Evolutionary conservation across 2,329 filamentous ascomycete genomes (phyloP).

Genomic region (Aspergillus candidus): DNA sequence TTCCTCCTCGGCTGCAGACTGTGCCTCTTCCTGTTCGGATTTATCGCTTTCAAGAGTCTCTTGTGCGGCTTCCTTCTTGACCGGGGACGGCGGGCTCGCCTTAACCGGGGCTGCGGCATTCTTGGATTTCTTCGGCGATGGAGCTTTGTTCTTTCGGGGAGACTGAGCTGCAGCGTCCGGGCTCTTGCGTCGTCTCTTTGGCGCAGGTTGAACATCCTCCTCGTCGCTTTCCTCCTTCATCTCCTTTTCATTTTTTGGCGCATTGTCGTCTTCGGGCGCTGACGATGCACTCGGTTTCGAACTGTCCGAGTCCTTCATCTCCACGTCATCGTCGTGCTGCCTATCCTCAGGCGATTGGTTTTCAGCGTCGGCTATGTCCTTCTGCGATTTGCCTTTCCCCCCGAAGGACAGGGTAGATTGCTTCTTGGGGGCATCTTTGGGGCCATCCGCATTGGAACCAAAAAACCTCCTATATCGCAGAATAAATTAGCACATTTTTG

Average conservation of each 20-base stretch:
- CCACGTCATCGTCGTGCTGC: slow-evolving; percentile 10
- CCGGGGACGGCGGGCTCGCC: slow-evolving; percentile 15
- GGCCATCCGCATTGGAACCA: slow-evolving; percentile 56
- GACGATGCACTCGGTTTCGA: neutral
- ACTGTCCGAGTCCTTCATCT: neutral
- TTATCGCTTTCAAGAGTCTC: slow-evolving; percentile 33
- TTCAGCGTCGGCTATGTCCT: slow-evolving; percentile 21
- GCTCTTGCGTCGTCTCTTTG: slow-evolving; percentile 47
- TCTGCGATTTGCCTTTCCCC: slow-evolving; percentile 37
- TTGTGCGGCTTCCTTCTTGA: slow-evolving; percentile 42
- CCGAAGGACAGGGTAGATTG: slow-evolving; percentile 77
- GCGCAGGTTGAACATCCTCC: slow-evolving; percentile 53
- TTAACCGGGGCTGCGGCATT: slow-evolving; percentile 15
- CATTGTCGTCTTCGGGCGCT: neutral
- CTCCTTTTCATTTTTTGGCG: slow-evolving; percentile 22
- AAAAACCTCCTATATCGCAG: slow-evolving; percentile 70
- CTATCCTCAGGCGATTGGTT: slow-evolving; percentile 5
- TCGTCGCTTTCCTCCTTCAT: slow-evolving; percentile 38
- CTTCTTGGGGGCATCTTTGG: slow-evolving; percentile 52
- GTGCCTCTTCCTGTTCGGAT: slow-evolving; percentile 27
- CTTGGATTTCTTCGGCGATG: slow-evolving; percentile 17
- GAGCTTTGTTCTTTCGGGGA: slow-evolving; percentile 15
- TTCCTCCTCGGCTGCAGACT: slow-evolving; percentile 47
- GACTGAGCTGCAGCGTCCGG: slow-evolving; percentile 33
- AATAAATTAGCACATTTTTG: slow-evolving; percentile 3